Base-by-base conservation (phyloP, 2,329 filamentous ascomycete species). In the Neurospora crassa region DNA sequence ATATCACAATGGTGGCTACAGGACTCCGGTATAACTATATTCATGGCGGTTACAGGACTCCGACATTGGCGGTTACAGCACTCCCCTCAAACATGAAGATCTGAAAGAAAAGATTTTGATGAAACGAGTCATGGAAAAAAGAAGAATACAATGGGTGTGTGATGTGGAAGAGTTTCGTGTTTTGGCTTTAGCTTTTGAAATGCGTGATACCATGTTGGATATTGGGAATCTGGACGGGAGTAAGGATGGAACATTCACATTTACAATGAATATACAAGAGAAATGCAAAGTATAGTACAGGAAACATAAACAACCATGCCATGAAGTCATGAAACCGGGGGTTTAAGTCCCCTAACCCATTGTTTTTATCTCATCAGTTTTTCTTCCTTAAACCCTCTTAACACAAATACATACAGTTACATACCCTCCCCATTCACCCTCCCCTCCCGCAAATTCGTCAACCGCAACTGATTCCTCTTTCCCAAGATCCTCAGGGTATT, bases 401-500 rank as follows among this genome's bases (percentile, higher is more conserved):
- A 7, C 40, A n/a, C 29, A 37, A 3, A 24, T 12, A 20, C 24
- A 40, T 53, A 67, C 40, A 41, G 2, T 11, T 11, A 40, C 53
- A 63, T 70, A 40, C 68, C 74, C 74, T n/a, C 74, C 75, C 68
- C 76, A 69, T 78, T 79, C 47, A 76, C 81, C 72, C 69, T 37
- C 53, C 72, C 71, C 7, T 77, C 81, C 79, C 82, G 84, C 76
- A 93, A 78, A 40, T 81, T 84, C 68, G 85, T 87, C 74, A 91
- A 78, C 16, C 91, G 82, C 76, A 85, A 75, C 81, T 90, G 84
- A 78, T 94, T 94, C 78, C 92, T 83, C 84, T 88, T 90, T 11
- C 88, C 87, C 75, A 94, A 77, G 68, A 93, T 81, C 67, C 89
- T 84, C 78, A 93, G 74, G 45, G 91, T 92, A 76, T 89, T 91